Conservation (phyloP, 108 stramenopile species). For the Fragilaria crotonensis region DNA sequence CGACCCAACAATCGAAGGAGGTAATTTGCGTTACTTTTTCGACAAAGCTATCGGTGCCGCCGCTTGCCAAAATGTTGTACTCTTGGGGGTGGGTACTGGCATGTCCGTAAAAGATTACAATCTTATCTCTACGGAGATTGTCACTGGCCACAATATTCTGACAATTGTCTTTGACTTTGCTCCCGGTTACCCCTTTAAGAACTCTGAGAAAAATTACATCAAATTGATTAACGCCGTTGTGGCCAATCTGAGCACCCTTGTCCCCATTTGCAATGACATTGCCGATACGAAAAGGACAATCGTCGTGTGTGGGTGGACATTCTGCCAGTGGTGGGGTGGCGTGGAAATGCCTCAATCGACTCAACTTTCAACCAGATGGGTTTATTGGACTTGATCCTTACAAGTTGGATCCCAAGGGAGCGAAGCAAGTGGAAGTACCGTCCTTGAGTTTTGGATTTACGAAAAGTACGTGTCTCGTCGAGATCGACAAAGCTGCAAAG, state of each 20-base stretch:
- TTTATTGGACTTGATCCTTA: constrained; percentile 7
- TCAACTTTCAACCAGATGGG: neutral
- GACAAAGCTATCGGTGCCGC: no score
- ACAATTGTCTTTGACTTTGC: neutral
- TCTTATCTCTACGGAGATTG: neutral
- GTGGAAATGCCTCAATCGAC: neutral
- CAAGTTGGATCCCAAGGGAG: neutral
- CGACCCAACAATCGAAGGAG: no score
- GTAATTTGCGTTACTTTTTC: no score
- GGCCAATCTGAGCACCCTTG: neutral
- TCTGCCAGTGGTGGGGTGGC: constrained; percentile 2
- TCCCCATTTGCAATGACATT: neutral
- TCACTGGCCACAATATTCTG: neutral
- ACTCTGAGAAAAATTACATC: neutral
- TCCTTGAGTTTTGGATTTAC: constrained; percentile 1
- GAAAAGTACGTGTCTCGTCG: constrained; percentile 6
- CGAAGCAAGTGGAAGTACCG: constrained; percentile 1
- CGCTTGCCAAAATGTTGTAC: neutral
- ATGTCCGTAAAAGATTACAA: constrained; percentile 8
- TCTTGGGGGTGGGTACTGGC: constrained; percentile 7
- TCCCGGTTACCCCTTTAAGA: constrained; percentile 3
- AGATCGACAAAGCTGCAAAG: constrained; percentile 6
- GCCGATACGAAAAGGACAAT: neutral
- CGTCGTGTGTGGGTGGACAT: constrained; percentile 8
- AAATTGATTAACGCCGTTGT: neutral